Percentiles rank a stretch among this genome's conserved stretches.
These are phyloP conservation scores for Croton setiger DNA, from an alignment of 441 rosid genomes.

Conservation along the genomic window DNA sequence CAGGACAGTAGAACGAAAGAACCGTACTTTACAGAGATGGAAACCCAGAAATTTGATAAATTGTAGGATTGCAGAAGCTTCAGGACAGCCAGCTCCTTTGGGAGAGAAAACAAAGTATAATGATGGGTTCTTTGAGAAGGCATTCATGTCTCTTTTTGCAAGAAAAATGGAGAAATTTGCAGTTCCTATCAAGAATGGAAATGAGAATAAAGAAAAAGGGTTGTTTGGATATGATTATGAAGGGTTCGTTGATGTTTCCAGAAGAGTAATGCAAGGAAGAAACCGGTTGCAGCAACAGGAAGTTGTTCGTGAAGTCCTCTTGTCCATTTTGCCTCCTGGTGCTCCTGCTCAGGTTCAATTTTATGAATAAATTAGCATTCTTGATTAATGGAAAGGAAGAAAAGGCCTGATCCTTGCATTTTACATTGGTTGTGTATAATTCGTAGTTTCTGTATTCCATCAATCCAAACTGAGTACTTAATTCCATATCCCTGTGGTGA, in stretches of 20 bases:
- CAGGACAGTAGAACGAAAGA: conserved; percentile 6
- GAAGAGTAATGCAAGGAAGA: conserved; percentile 77
- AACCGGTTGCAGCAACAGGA: conserved; percentile 70
- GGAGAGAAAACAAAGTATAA: conserved; percentile 78
- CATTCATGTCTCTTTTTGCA: conserved; percentile 78
- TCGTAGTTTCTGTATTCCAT: no score
- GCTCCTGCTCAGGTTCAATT: conserved; percentile 71
- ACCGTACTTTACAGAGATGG: conserved; percentile 17
- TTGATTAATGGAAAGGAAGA: no score
- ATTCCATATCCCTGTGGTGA: no score
- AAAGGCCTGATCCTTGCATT: no score
- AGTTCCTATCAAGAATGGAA: conserved; percentile 28
- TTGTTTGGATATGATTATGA: conserved; percentile 64
- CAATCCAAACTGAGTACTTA: no score
- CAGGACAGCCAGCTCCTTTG: conserved; percentile 82
- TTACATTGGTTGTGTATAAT: no score
- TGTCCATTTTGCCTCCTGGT: conserved; percentile 92
- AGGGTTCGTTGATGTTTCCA: conserved; percentile 81
- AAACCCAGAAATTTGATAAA: conserved; percentile 24
- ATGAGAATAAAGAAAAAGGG: conserved; percentile 31
- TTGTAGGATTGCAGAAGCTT: conserved; percentile 75
- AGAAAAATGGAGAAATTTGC: conserved; percentile 88
- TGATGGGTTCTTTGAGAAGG: conserved; percentile 76
- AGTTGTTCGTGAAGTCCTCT: conserved; percentile 82
- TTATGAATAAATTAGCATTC: conserved; percentile 7